Evolutionary conservation across 2,329 filamentous ascomycete genomes (phyloP).

Genomic region (Aspergillus brunneoviolaceus): DNA sequence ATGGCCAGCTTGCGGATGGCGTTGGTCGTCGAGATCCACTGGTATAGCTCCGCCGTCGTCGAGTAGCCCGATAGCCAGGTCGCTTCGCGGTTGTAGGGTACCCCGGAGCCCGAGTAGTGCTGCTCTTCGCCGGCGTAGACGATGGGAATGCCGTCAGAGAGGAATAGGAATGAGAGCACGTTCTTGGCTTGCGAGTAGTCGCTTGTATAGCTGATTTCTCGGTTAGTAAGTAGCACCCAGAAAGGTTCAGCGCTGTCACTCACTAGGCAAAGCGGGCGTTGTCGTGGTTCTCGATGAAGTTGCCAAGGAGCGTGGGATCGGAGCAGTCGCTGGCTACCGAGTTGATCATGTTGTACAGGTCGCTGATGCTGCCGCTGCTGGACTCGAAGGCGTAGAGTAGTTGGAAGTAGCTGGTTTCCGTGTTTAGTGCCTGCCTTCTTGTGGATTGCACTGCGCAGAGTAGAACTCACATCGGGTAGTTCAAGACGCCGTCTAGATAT

Average conservation of each 20-base stretch:
- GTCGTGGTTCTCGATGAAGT: conserved; percentile 63
- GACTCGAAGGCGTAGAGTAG: conserved; percentile 37
- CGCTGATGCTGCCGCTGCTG: conserved; percentile 33
- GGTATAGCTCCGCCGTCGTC: conserved; percentile 50
- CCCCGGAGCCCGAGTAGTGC: conserved; percentile 53
- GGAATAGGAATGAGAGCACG: conserved; percentile 59
- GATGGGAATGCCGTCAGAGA: conserved; percentile 62
- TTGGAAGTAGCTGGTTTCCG: conserved; percentile 26
- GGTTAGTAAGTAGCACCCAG: neutral
- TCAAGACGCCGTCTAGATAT: conserved; percentile 48
- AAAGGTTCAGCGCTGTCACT: neutral
- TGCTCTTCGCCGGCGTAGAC: conserved; percentile 69
- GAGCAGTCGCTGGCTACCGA: conserved; percentile 33
- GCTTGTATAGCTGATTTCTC: conserved; percentile 24
- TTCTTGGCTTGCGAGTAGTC: conserved; percentile 56
- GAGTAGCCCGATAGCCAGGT: conserved; percentile 56
- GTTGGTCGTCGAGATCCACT: conserved; percentile 50
- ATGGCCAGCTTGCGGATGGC: conserved; percentile 50
- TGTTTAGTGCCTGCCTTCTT: neutral
- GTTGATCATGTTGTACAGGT: conserved; percentile 36
- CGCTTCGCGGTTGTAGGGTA: conserved; percentile 56
- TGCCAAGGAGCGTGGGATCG: conserved; percentile 52
- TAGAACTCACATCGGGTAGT: conserved; percentile 44
- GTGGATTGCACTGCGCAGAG: neutral
- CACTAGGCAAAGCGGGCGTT: conserved; percentile 53